Percentiles rank a stretch among this genome's conserved stretches.
phyloP scores from a whole-genome alignment of 2,329 filamentous ascomycete genomes.

The Ilyonectria robusta region DNA sequence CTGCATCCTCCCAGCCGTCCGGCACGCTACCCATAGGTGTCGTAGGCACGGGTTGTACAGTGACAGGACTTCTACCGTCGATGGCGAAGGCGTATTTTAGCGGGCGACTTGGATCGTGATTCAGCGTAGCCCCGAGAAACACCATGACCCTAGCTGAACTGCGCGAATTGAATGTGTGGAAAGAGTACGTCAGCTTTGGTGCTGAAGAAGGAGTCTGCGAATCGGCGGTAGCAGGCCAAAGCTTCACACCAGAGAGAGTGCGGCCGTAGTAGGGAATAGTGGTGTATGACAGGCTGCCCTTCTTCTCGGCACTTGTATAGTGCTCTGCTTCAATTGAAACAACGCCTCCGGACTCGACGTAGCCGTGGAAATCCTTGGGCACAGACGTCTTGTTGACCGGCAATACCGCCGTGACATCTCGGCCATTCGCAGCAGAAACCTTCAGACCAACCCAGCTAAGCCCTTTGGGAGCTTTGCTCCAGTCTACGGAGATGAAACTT shows the following conservation, averaged over 20 bases:
- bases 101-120: neutral
- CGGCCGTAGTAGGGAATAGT: constrained; percentile 70
- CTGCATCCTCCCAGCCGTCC: neutral
- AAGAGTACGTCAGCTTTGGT: constrained; percentile 54
- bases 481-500: neutral
- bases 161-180: neutral
- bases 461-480: constrained; percentile 50
- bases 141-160: neutral
- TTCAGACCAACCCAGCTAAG: neutral
- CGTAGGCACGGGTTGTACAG: neutral
- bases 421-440: constrained; percentile 14
- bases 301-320: constrained; percentile 59
- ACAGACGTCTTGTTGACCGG: constrained; percentile 51
- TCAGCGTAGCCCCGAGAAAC: neutral
- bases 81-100: neutral
- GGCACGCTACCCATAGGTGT: neutral
- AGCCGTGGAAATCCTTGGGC: constrained; percentile 70
- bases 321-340: constrained; percentile 70
- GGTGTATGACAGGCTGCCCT: constrained; percentile 57
- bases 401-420: constrained; percentile 68
- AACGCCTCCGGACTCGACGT: constrained; percentile 73
- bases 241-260: constrained; percentile 70
- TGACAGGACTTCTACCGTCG: neutral
- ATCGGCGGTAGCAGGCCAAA: constrained; percentile 66
- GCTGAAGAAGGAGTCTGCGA: neutral